phyloP scores from a whole-genome alignment of 495 filamentous ascomycete species.

The Talaromyces proteolyticus region DNA sequence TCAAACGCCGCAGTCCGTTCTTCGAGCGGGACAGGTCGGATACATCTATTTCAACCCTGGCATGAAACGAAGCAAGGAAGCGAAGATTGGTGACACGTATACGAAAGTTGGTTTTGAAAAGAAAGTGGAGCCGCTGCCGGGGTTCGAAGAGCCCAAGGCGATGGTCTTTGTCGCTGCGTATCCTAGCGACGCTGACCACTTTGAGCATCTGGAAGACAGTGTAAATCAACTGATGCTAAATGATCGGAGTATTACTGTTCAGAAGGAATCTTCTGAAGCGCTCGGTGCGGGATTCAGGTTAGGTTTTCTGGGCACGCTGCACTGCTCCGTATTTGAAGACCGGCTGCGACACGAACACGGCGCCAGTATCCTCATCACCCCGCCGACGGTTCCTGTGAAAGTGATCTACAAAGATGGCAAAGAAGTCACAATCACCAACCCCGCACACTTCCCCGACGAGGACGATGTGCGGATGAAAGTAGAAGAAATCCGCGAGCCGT shows the following conservation, averaged over 20 bases:
- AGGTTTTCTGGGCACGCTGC: constrained; percentile 91
- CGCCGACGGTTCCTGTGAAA: constrained; percentile 89
- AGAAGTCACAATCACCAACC: constrained; percentile 73
- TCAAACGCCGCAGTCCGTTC: constrained; percentile 70
- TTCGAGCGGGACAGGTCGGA: constrained; percentile 90
- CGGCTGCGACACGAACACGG: constrained; percentile 93
- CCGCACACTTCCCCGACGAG: constrained; percentile 75
- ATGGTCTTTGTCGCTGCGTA: constrained; percentile 99
- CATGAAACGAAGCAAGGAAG: constrained; percentile 93
- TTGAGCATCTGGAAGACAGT: constrained; percentile 84
- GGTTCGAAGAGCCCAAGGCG: constrained; percentile 95
- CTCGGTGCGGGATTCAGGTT: constrained; percentile 90
- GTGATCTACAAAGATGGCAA: constrained; percentile 69
- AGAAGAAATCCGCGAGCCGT: constrained; percentile 74
- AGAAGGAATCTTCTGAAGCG: constrained; percentile 90
- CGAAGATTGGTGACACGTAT: constrained; percentile 93
- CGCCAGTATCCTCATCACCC: constrained; percentile 93
- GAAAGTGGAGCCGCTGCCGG: constrained; percentile 72
- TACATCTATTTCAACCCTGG: constrained; percentile 97
- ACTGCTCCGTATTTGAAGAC: constrained; percentile 98
- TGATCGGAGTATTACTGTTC: constrained; percentile 87
- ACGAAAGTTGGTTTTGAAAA: constrained; percentile 78
- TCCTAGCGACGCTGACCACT: constrained; percentile 82
- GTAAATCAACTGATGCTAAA: constrained; percentile 92
- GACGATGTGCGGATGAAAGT: constrained; percentile 55